phyloP scores from a whole-genome alignment of 352 stramenopile species.

The Thalassiosira livingstoniorum region DNA sequence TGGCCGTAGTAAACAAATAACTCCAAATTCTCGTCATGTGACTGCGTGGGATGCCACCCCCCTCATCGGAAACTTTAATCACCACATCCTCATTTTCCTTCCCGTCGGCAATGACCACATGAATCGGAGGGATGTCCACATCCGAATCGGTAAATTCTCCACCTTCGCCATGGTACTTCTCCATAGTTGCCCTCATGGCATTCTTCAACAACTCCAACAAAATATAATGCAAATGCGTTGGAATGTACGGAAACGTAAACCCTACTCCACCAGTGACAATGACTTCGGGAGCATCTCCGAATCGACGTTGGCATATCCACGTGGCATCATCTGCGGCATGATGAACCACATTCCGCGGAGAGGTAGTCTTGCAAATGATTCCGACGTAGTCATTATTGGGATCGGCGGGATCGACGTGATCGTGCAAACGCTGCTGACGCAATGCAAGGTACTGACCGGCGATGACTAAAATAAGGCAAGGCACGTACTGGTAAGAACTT shows the following conservation, averaged over 20 bases:
- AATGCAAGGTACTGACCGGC: slow-evolving; percentile 98
- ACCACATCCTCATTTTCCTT: slow-evolving; percentile 98
- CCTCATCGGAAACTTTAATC: slow-evolving; percentile 99
- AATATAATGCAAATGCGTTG: slow-evolving; percentile 90
- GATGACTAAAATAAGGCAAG: too few relatives aligned
- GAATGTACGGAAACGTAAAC: slow-evolving; percentile 96
- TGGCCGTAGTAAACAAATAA: slow-evolving; percentile 96
- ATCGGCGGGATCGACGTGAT: slow-evolving; percentile 4
- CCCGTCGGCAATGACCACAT: slow-evolving; percentile 99
- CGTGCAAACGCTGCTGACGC: slow-evolving; percentile 83
- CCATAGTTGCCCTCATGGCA: slow-evolving; percentile 91
- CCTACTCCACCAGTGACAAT: slow-evolving; percentile 94
- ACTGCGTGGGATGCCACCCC: slow-evolving; percentile 97
- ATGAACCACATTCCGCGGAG: slow-evolving; percentile 91
- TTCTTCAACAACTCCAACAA: slow-evolving; percentile 93
- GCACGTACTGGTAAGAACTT: too few relatives aligned
- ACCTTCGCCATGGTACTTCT: slow-evolving; percentile 74
- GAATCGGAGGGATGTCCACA: slow-evolving; percentile 97
- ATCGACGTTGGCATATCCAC: slow-evolving; percentile 96
- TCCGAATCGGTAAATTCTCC: slow-evolving; percentile 86
- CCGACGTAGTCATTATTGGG: slow-evolving; percentile 70
- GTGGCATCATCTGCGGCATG: slow-evolving; percentile 94
- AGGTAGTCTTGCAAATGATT: slow-evolving; percentile 94
- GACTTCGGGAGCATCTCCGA: slow-evolving; percentile 96
- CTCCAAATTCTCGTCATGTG: slow-evolving; percentile 99